Conservation (phyloP, 257 asterid genomes). For the Solanum bukasovii region DNA sequence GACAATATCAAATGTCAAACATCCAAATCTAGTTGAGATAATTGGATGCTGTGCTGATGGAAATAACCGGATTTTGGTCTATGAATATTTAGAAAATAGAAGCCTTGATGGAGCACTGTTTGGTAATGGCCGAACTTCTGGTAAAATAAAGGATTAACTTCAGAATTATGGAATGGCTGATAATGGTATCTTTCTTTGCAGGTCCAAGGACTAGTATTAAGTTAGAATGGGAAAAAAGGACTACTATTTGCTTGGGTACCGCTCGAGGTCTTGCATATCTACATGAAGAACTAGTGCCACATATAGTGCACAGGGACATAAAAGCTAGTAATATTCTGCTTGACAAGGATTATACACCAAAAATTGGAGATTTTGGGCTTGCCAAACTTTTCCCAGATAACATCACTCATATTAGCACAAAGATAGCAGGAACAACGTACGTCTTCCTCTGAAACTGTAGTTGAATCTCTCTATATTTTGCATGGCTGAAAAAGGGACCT, state of each 20-base stretch:
- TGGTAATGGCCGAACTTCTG: slow-evolving; percentile 28
- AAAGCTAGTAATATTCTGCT: slow-evolving; percentile 90
- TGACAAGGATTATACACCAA: slow-evolving; percentile 55
- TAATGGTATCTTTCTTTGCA: slow-evolving; percentile 16
- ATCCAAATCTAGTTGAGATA: slow-evolving; percentile 81
- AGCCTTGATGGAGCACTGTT: slow-evolving; percentile 71
- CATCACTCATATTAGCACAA: slow-evolving; percentile 90
- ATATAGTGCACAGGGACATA: slow-evolving; percentile 80
- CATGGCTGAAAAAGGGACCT: not conserved
- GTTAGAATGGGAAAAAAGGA: slow-evolving; percentile 62
- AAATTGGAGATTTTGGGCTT: slow-evolving; percentile 94
- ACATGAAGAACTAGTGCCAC: slow-evolving; percentile 79
- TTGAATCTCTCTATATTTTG: not conserved
- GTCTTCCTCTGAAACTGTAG: slow-evolving; percentile 18
- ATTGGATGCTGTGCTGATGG: slow-evolving; percentile 79
- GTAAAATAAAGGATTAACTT: not conserved
- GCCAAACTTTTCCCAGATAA: slow-evolving; percentile 89
- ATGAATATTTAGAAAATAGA: slow-evolving; percentile 64
- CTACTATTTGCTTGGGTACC: slow-evolving; percentile 66
- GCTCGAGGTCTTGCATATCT: slow-evolving; percentile 83
- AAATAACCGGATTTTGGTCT: slow-evolving; percentile 58
- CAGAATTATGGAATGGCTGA: not conserved
- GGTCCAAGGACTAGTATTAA: slow-evolving; percentile 37
- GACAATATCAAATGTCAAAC: slow-evolving; percentile 70
- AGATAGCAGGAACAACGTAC: slow-evolving; percentile 86